These are phyloP conservation scores for maize (Zea mays) DNA, from an alignment of 176 grass and related monocot species.

Conservation along the genomic window Zm-B73-REFERENCE-NAM-5.0 NC_050096.1:188244001-188244500, in stretches of 20 bases:
- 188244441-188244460: slow-evolving; percentile 37
- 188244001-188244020: slow-evolving; percentile 63
- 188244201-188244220: slow-evolving; percentile 73
- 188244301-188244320: not conserved
- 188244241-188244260: slow-evolving; percentile 22
- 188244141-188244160: slow-evolving; percentile 48
- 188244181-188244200: slow-evolving; percentile 49
- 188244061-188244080: slow-evolving; percentile 40
- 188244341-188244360: slow-evolving; percentile 36
- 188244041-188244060: slow-evolving; percentile 63
- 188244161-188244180: slow-evolving; percentile 31
- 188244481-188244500: slow-evolving; percentile 44
- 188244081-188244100: slow-evolving; percentile 27
- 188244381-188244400: not conserved
- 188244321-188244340: slow-evolving; percentile 11
- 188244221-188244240: slow-evolving; percentile 54
- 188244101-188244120: slow-evolving; percentile 1
- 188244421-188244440: slow-evolving; percentile 34
- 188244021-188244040: slow-evolving; percentile 69
- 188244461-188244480: not conserved
- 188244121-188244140: slow-evolving; percentile 11
- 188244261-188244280: slow-evolving; percentile 20
- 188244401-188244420: slow-evolving; percentile 32
- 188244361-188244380: slow-evolving; percentile 38
- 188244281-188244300: not conserved